phyloP scores from a whole-genome alignment of 2,329 filamentous ascomycete genomes.

The Colletotrichum somersetense region DNA sequence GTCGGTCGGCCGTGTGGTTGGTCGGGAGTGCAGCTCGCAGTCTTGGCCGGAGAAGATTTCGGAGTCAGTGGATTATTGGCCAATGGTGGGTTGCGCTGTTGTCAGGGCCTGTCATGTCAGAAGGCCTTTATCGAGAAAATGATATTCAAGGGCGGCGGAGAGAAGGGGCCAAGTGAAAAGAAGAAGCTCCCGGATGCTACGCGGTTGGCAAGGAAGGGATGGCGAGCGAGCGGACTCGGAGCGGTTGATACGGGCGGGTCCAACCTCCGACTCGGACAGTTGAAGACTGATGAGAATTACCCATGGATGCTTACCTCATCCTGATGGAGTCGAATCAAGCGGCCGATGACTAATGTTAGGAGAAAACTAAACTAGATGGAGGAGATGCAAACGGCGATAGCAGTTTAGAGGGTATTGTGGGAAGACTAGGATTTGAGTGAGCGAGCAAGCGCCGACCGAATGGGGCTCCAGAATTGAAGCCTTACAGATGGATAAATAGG shows the following conservation, averaged over 20 bases:
- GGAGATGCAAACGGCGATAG: no score
- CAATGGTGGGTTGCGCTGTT: background rate
- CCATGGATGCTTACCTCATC: background rate
- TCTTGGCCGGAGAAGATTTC: slow-evolving; percentile 24
- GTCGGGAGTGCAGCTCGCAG: background rate
- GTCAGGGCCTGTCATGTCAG: background rate
- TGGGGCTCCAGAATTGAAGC: background rate
- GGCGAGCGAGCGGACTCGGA: background rate
- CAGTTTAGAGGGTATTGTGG: background rate
- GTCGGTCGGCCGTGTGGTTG: slow-evolving; percentile 28
- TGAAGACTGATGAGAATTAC: background rate
- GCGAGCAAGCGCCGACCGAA: background rate
- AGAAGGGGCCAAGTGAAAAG: background rate
- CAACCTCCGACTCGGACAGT: background rate
- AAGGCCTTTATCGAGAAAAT: background rate
- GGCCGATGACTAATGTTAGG: background rate
- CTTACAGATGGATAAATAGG: background rate
- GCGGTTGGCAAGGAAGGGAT: background rate
- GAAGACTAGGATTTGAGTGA: background rate
- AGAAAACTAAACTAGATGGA: background rate
- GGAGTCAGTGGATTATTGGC: background rate
- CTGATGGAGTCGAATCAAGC: background rate
- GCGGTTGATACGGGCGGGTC: background rate
- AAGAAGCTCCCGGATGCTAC: background rate
- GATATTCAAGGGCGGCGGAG: background rate